Evolutionary conservation across 2,329 filamentous ascomycete species (phyloP), one percentile per base, ranked within the genome.

Genomic region (Fusarium armeniacum): DNA sequence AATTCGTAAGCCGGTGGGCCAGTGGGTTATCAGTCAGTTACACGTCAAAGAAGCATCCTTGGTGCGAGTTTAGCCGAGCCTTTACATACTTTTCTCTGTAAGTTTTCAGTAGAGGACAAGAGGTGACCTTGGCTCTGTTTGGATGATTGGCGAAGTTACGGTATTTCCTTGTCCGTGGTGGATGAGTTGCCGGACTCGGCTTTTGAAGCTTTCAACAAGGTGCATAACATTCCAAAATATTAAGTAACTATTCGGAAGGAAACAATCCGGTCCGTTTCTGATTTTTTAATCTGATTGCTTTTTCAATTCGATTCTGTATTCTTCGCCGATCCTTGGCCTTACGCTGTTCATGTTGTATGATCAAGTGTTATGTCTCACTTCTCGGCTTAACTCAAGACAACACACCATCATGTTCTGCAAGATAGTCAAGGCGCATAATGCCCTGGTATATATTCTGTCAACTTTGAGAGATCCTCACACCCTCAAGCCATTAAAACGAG

Each of bases 1-100:
- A 54, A 65, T 36, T 65, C 38, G 22, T 45, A 52, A 30, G 30
- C 40, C 35, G 32, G 62, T 65, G 61, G 61, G 41, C 47, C 47
- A 32, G 58, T 49, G 36, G 36, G 58, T 44, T 63, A 57, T 57
- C 43, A 57, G 36, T 44, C 26, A 53, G 47, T 66, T 43, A 49
- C 54, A 61, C 57, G 62, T 40, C 47, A 41, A 54, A 53, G 18
- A 49, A 40, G 32, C 28, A 55, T 40, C 33, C 28, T 28, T 15
- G 46, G n/a, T 32, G 46, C 40, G 24, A 33, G 20, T 52, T 15
- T 52, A 52, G 49, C 35, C 44, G 43, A 46, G 58, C 38, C 16
- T n/a, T 20, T 30, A 18, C 20, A 20, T 20, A 20, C 30, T 35
- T 38, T 43, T 58, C 16, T 65, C 38, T 30, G 40, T 51, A n/a